A percentile compares a stretch with the other conserved stretches of the same genome.
Evolutionary conservation across 2,329 filamentous ascomycete species (phyloP).

Genomic region (Botryosphaeria dothidea): DNA sequence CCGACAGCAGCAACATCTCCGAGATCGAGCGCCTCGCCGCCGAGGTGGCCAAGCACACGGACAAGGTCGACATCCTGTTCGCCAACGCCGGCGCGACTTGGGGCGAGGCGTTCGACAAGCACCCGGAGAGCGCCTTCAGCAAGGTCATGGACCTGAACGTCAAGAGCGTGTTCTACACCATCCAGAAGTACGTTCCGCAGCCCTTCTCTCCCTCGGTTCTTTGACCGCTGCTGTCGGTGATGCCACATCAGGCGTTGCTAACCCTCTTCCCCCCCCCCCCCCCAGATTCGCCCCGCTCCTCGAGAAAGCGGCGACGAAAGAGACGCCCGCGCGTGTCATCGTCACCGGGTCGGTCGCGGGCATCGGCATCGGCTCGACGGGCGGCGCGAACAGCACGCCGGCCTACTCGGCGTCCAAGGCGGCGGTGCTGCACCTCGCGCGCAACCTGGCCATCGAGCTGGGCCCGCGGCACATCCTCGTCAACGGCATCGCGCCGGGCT

Average conservation of each 20-base stretch:
- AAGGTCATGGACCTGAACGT: conserved; percentile 96
- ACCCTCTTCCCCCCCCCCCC: neutral
- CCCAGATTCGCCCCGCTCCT: conserved; percentile 77
- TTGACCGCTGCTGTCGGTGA: neutral
- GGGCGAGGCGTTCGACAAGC: conserved; percentile 80
- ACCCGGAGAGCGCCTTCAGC: conserved; percentile 76
- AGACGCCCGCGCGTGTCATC: conserved; percentile 78
- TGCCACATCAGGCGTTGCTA: too few species aligned
- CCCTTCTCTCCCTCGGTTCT: too few species aligned
- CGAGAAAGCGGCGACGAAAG: conserved; percentile 57
- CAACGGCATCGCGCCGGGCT: conserved; percentile 68
- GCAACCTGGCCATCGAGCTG: conserved; percentile 83
- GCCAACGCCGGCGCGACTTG: conserved; percentile 93
- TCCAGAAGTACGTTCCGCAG: conserved; percentile 64
- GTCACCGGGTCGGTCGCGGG: conserved; percentile 84
- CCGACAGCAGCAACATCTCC: conserved; percentile 71
- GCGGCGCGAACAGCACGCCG: conserved; percentile 72
- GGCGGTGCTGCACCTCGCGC: conserved; percentile 78
- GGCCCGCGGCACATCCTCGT: conserved; percentile 79
- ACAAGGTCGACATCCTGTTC: conserved; percentile 82
- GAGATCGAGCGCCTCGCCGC: conserved; percentile 75
- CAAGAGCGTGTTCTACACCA: conserved; percentile 83
- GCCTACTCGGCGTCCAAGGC: conserved; percentile 89
- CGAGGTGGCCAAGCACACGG: conserved; percentile 72
- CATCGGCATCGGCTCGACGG: conserved; percentile 71